phyloP scores from a whole-genome alignment of 306 rosid species.

The Boehmeria nivea region DNA sequence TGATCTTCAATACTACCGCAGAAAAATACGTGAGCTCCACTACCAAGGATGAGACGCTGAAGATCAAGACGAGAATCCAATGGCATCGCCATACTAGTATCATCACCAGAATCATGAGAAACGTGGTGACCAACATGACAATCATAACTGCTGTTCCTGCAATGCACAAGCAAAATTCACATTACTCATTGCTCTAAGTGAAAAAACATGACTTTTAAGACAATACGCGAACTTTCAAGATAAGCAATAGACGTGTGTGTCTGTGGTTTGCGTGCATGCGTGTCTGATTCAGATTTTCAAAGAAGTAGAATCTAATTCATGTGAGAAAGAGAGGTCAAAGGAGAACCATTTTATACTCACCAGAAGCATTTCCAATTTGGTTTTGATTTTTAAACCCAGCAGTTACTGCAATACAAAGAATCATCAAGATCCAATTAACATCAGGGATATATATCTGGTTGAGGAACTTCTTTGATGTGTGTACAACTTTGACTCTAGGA shows the following conservation, averaged over 20 bases:
- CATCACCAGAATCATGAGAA: slow-evolving; percentile 84
- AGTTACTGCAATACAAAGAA: slow-evolving; percentile 87
- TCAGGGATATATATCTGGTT: slow-evolving; percentile 90
- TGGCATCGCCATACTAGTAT: slow-evolving; percentile 92
- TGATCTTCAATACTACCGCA: slow-evolving; percentile 73
- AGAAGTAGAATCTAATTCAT: too few species aligned
- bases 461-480: slow-evolving; percentile 72
- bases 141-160: slow-evolving; percentile 90
- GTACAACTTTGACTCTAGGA: slow-evolving; percentile 90
- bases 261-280: too few species aligned
- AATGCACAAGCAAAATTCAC: slow-evolving; percentile 18
- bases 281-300: too few species aligned
- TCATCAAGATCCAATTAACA: slow-evolving; percentile 89
- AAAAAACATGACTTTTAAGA: slow-evolving; percentile 1
- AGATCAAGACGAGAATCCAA: slow-evolving; percentile 68
- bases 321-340: too few species aligned
- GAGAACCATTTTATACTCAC: slow-evolving; percentile 31
- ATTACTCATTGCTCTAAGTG: slow-evolving; percentile 6
- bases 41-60: slow-evolving; percentile 56
- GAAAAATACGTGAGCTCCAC: slow-evolving; percentile 87
- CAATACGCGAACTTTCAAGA: too few species aligned
- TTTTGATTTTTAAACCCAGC: slow-evolving; percentile 85
- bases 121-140: slow-evolving; percentile 84
- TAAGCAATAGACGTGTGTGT: too few species aligned
- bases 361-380: slow-evolving; percentile 96